Conservation (phyloP, 2,329 filamentous ascomycete species). For the Podosphaera fusca region DNA sequence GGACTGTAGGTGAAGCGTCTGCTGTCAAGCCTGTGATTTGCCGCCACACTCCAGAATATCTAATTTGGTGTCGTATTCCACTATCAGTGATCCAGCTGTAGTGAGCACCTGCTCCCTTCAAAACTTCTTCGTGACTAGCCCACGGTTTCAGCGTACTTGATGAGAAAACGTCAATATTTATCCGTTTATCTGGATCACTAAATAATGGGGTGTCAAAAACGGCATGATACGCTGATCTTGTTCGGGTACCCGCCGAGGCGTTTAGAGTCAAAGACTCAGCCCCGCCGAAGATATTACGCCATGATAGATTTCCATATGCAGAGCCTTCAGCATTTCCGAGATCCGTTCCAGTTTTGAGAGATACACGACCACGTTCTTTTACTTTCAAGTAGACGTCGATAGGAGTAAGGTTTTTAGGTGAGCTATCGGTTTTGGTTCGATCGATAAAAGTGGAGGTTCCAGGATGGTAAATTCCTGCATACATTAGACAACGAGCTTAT, state of each 20-base stretch:
- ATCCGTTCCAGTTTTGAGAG: constrained; percentile 85
- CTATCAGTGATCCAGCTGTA: constrained; percentile 46
- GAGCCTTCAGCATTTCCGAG: constrained; percentile 85
- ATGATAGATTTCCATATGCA: constrained; percentile 66
- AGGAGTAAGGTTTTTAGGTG: constrained; percentile 50
- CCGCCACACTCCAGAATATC: constrained; percentile 66
- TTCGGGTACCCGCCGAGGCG: constrained; percentile 71
- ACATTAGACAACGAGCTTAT: background rate
- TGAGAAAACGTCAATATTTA: constrained; percentile 58
- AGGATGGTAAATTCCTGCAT: constrained; percentile 61
- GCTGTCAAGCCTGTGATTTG: constrained; percentile 61
- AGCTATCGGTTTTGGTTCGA: constrained; percentile 43
- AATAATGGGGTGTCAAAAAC: constrained; percentile 63
- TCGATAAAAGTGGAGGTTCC: constrained; percentile 67
- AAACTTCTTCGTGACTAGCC: constrained; percentile 80
- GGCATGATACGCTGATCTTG: constrained; percentile 74
- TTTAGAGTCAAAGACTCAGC: constrained; percentile 77
- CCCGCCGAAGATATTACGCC: constrained; percentile 84
- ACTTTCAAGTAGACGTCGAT: constrained; percentile 61
- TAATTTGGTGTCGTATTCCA: constrained; percentile 52
- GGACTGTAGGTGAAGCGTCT: constrained; percentile 58
- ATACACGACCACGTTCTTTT: constrained; percentile 57
- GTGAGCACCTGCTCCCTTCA: constrained; percentile 56
- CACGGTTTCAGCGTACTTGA: constrained; percentile 76
- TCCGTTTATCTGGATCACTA: constrained; percentile 59